phyloP scores from a whole-genome alignment of 306 rosid genomes.

The Parietaria judaica region DNA sequence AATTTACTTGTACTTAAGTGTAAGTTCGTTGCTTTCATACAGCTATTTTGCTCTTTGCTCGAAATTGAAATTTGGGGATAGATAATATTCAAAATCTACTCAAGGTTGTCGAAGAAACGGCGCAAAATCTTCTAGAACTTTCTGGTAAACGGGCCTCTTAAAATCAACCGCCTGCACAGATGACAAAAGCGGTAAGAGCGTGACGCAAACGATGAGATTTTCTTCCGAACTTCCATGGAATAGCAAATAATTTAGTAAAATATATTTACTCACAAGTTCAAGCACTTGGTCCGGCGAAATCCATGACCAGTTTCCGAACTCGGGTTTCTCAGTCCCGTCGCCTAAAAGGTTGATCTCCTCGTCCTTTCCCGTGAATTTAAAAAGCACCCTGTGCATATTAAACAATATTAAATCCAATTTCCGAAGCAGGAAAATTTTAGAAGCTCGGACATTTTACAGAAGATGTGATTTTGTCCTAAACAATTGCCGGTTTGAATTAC shows the following conservation, averaged over 20 bases:
- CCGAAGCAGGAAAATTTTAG: neutral
- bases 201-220: neutral
- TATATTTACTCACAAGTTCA: slow-evolving; percentile 47
- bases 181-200: slow-evolving; percentile 10
- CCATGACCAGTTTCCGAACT: slow-evolving; percentile 97
- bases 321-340: slow-evolving; percentile 86
- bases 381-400: slow-evolving; percentile 50
- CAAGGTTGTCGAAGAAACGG: slow-evolving; percentile 43
- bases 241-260: neutral
- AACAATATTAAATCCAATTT: neutral
- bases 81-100: neutral
- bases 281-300: slow-evolving; percentile 47
- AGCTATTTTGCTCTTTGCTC: neutral
- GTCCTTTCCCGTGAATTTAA: slow-evolving; percentile 65
- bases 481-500: neutral
- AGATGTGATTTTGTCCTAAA: neutral
- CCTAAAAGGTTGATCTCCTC: slow-evolving; percentile 87
- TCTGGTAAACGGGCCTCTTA: slow-evolving; percentile 87
- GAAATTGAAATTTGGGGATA: neutral
- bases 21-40: neutral
- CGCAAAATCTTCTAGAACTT: slow-evolving; percentile 51
- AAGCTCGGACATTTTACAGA: neutral
- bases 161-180: slow-evolving; percentile 69
- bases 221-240: slow-evolving; percentile 7
- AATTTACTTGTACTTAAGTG: no score